Evolutionary conservation across 2,329 filamentous ascomycete genomes (phyloP).

Genomic region (Trichoderma afroharzianum): DNA sequence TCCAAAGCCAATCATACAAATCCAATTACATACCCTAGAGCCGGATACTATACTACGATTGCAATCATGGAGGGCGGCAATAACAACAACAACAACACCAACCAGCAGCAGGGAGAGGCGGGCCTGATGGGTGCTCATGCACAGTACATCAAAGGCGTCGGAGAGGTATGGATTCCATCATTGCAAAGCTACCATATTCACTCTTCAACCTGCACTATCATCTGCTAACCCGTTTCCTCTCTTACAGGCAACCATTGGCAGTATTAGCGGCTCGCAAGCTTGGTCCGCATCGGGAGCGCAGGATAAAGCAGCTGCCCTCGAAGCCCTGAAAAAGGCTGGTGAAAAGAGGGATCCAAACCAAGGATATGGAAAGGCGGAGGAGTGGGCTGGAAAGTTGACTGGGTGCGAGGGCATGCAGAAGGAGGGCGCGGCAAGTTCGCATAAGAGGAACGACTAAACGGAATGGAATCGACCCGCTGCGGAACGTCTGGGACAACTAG

Average conservation of each 20-base stretch:
- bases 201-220: too few relatives aligned
- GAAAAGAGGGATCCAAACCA: constrained; percentile 52
- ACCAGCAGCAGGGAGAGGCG: constrained; percentile 41
- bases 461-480: background rate
- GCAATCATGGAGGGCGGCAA: constrained; percentile 27
- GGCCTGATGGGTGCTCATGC: constrained; percentile 61
- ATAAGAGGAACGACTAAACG: constrained; percentile 20
- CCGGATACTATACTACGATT: background rate
- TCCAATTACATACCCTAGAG: background rate
- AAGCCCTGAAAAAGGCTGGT: constrained; percentile 59
- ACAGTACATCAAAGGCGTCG: constrained; percentile 66
- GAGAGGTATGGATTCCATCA: constrained; percentile 47
- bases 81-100: constrained; percentile 23
- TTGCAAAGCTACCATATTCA: too few relatives aligned
- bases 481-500: background rate
- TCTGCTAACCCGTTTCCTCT: background rate
- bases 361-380: constrained; percentile 62
- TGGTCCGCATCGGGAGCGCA: constrained; percentile 63
- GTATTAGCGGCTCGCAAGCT: constrained; percentile 56
- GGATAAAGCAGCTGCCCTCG: constrained; percentile 60
- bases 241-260: constrained; percentile 55
- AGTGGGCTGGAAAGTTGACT: constrained; percentile 58
- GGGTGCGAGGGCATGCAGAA: constrained; percentile 69
- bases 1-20: background rate
- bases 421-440: constrained; percentile 52